These are phyloP conservation scores for Termitomyces sp. DNA, from an alignment of 768 basidiomycete species.

Conservation along the genomic window DNA sequence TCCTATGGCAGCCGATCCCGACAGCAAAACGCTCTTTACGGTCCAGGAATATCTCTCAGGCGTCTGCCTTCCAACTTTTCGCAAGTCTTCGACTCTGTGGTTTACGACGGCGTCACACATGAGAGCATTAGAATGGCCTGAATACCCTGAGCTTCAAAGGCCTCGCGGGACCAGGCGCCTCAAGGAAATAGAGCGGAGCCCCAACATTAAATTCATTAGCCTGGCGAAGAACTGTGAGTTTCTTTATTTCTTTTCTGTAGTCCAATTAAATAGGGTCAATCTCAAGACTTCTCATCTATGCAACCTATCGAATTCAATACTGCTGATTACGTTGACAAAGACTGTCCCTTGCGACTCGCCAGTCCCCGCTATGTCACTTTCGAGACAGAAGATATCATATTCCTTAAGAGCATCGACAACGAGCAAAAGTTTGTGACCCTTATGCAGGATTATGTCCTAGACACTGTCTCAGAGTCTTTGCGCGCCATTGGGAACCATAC, in stretches of 20 bases:
- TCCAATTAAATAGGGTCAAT: not conserved
- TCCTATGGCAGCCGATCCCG: not conserved
- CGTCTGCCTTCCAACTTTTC: constrained; percentile 11
- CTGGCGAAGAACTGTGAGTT: constrained; percentile 3
- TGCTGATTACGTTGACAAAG: constrained; percentile 3
- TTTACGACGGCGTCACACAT: not conserved
- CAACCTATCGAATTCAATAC: constrained; percentile 5
- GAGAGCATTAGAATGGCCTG: constrained; percentile 14
- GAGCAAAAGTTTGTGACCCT: constrained; percentile 13
- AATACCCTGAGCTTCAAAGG: constrained; percentile 13
- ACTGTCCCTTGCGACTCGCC: constrained; percentile 13
- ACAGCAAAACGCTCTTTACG: constrained; percentile 3
- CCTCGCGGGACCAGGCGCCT: constrained; percentile 8
- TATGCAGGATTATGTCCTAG: constrained; percentile 16
- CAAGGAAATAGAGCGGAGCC: constrained; percentile 1
- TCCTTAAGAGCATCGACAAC: constrained; percentile 15
- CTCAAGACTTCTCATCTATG: not conserved
- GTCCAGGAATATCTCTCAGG: constrained; percentile 11
- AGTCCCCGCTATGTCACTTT: constrained; percentile 12
- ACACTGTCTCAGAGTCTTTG: constrained; percentile 16
- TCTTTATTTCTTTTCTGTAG: not conserved
- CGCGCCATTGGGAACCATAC: constrained; percentile 9
- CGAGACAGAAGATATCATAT: constrained; percentile 11
- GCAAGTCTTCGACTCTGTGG: not conserved
- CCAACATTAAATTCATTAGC: constrained; percentile 4